These are phyloP conservation scores for Vitis vinifera DNA, from an alignment of 164 flowering plant genomes.

Conservation along the genomic window DNA sequence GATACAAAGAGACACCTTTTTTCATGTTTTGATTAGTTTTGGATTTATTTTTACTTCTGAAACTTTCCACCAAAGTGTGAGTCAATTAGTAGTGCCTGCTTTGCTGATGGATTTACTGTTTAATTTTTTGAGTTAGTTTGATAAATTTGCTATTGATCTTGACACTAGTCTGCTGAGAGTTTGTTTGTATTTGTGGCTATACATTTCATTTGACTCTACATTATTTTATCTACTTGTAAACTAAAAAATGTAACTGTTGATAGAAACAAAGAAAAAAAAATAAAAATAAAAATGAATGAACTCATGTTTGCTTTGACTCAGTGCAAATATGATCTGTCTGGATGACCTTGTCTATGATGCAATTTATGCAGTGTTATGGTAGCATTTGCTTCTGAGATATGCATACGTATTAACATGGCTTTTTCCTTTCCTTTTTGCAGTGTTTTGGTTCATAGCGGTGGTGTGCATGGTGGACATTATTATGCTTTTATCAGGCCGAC, in stretches of 20 bases:
- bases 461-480: slow-evolving; percentile 66
- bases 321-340: background rate
- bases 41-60: no score
- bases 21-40: no score
- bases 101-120: background rate
- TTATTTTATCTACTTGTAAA: background rate
- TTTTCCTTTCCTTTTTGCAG: slow-evolving; percentile 23
- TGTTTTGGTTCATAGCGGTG: slow-evolving; percentile 68
- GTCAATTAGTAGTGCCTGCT: background rate
- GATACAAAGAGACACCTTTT: no score
- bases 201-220: background rate
- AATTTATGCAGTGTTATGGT: background rate
- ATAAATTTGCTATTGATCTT: no score
- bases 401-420: background rate
- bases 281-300: background rate
- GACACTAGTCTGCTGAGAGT: background rate
- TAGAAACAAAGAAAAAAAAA: background rate
- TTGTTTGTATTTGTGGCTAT: background rate
- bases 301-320: no score
- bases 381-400: background rate
- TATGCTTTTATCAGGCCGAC: slow-evolving; percentile 68
- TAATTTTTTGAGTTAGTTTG: background rate
- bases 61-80: no score
- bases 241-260: background rate
- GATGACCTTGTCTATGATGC: background rate